Evolutionary conservation across 495 filamentous ascomycete genomes (phyloP).

Genomic region (Alectoria sarmentosa): DNA sequence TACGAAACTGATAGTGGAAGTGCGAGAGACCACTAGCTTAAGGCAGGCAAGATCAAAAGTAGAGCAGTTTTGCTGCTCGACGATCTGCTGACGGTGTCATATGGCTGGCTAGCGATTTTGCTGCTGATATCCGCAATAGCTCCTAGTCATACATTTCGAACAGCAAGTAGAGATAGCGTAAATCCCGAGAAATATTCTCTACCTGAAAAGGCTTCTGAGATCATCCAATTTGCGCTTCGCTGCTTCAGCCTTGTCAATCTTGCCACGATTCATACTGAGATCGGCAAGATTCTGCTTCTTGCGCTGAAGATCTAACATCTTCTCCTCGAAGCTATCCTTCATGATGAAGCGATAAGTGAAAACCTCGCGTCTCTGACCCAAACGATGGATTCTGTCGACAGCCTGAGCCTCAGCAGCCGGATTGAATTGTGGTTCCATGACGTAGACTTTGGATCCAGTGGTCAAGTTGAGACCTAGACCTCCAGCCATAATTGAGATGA

Average conservation of each 20-base stretch:
- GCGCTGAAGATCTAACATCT: slow-evolving; percentile 78
- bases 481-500: slow-evolving; percentile 88
- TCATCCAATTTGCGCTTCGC: slow-evolving; percentile 72
- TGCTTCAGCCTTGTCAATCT: slow-evolving; percentile 66
- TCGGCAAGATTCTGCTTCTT: slow-evolving; percentile 88
- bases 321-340: slow-evolving; percentile 84
- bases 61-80: background rate
- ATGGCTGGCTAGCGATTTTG: background rate
- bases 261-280: slow-evolving; percentile 67
- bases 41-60: background rate
- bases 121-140: background rate
- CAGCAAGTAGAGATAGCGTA: background rate
- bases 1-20: background rate
- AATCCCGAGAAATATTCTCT: background rate
- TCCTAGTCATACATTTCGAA: background rate
- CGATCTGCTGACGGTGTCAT: background rate
- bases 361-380: slow-evolving; percentile 83
- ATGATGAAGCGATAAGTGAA: slow-evolving; percentile 81
- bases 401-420: slow-evolving; percentile 92
- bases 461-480: slow-evolving; percentile 91
- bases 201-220: slow-evolving; percentile 76
- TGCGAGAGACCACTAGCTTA: background rate
- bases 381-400: slow-evolving; percentile 85
- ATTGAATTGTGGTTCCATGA: slow-evolving; percentile 98
- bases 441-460: slow-evolving; percentile 73